Evolutionary conservation across 2,329 filamentous ascomycete genomes (phyloP), one percentile per base, ranked within the genome.

Genomic region (Clarireedia homoeocarpa): DNA sequence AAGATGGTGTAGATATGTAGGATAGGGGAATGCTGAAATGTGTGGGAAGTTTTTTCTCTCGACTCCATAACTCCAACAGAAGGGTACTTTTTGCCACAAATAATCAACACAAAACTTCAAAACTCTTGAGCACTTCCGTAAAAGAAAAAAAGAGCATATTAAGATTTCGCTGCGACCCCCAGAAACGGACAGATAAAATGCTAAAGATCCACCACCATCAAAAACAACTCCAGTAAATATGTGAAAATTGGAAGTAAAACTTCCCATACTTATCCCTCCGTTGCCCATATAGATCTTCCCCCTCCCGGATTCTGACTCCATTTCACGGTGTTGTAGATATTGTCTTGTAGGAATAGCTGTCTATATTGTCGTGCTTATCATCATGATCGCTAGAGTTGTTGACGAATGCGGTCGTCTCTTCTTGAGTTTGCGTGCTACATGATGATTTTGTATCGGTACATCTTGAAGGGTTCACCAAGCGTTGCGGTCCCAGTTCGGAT

Each of bases 401-500:
- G 62, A 59, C 42, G 61, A 64, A 51, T 45, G 57, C 36, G 63
- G 66, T 58, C 62, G 70, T 58, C 69, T 71, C 66, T 77, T 78
- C 61, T 69, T 72, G 55, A 77, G 69, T 64, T 75, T 77, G 58
- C 73, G 70, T 52, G 72, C 70, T 56, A 56, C 30, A 36, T 62
- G 64, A 53, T 70, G 69, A 54, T 59, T 46, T 20, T 61, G 64
- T 38, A 48, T 44, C 44, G 57, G 42, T 12, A 4, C 3, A 53
- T 62, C 55, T 48, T 48, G 55, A 63, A 55, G 56, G 38, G 58
- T 65, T 83, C 78, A 94, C 89, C 89, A 94, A 45, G 88, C 87
- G 74, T 91, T 91, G 60, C 88, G 84, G 75, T 96, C 91, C 91
- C 91, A 96, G 74, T 89, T 90, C 20, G 87, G 87, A 72, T 91